Evolutionary conservation across 2,329 filamentous ascomycete genomes (phyloP), one percentile per base, ranked within the genome.

Genomic region (Phaeosphaeria sp.): DNA sequence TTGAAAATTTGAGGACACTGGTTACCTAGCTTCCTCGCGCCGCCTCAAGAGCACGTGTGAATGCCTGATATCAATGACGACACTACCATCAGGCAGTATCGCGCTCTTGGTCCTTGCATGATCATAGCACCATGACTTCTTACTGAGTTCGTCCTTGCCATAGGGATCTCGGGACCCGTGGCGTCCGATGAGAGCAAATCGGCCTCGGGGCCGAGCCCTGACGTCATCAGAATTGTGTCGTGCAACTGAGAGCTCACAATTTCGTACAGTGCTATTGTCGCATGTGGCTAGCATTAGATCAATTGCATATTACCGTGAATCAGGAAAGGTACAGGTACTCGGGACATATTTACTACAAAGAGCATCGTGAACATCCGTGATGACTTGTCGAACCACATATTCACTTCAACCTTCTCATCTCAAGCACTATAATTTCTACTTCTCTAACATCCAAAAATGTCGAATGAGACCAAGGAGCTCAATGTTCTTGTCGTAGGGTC

Each of bases 401-500:
- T 36, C 30, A 36, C 13, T 13, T 36, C 30, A 36, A 6, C 7
- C 30, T 36, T 36, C 11, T 3, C 13, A 36, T 36, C 9, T 13
- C 30, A 36, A 36, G 30, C 13, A 36, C 30, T 36, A 11, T 36
- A 13, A 15, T 15, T 3, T 36, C 3, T 11, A 36, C 13, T 36
- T 15, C 3, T 36, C 30, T 36, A 36, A 36, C 13, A 13, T 15
- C 7, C 3, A 11, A 36, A 6, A 15, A 55, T 50, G 47, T 9
- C 36, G 9, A 39, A 50, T 6, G 6, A 46, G 20, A 15, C n/a
- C 10, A n/a, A 23, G 17, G 36, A 56, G 9, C 64, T 72, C 23
- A 62, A 66, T 10, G 58, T 76, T 48, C 58, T 75, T 18, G 66
- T 75, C 49, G 64, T 62, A n/a, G 72, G 73, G 6, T 69, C 63